phyloP scores from a whole-genome alignment of 176 grass and related monocot genomes.

The Coix lacrymajobi region DNA sequence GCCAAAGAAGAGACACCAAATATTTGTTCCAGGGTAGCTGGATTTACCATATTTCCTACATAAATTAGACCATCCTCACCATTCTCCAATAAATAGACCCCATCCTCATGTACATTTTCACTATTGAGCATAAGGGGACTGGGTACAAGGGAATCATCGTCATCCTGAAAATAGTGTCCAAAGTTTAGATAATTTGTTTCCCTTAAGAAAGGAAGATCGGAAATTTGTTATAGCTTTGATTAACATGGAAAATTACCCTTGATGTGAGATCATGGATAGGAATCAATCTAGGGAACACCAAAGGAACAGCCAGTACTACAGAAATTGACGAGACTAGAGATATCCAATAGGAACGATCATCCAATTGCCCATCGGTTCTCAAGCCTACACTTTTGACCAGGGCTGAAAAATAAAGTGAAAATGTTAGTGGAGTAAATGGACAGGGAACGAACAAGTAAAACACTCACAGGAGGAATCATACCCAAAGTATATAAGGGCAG shows the following conservation, averaged over 20 bases:
- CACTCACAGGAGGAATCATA: constrained; percentile 7
- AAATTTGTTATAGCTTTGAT: neutral
- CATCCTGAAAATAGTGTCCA: constrained; percentile 43
- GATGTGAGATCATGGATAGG: constrained; percentile 62
- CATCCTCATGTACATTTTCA: constrained; percentile 68
- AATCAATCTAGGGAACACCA: constrained; percentile 91
- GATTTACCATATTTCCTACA: constrained; percentile 59
- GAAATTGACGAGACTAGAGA: constrained; percentile 54
- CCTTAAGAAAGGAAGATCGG: neutral
- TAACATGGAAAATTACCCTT: constrained; percentile 36
- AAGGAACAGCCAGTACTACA: constrained; percentile 53
- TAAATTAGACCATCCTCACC: constrained; percentile 85
- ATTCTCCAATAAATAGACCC: constrained; percentile 86
- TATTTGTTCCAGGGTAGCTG: constrained; percentile 51
- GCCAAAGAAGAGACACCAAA: constrained; percentile 72
- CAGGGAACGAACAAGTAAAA: constrained; percentile 9
- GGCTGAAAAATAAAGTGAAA: constrained; percentile 48
- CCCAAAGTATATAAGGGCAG: constrained; percentile 85
- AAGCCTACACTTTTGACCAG: constrained; percentile 75
- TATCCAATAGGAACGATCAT: constrained; percentile 80
- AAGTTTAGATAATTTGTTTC: neutral
- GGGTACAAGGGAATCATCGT: constrained; percentile 56
- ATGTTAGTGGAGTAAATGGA: neutral
- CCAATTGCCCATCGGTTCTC: constrained; percentile 74
- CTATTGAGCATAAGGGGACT: constrained; percentile 63